Evolutionary conservation across 306 rosid species (phyloP), one percentile per base, ranked within the genome.

Genomic region (Quercus alba): DNA sequence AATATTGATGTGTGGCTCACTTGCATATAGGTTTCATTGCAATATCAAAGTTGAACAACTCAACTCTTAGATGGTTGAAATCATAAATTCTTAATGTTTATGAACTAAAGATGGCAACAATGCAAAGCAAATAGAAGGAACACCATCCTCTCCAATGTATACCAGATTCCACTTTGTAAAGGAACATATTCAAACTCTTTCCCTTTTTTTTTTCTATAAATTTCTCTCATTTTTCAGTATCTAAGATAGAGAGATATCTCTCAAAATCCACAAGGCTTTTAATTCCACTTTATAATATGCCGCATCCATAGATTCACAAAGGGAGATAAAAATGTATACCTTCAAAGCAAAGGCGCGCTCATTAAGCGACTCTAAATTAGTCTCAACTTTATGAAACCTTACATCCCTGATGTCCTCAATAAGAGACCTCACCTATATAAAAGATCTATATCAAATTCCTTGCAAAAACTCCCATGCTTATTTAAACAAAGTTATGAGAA

Each of bases 301-400:
- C 14, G n/a, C 9, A 76, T 64, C 28, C 77, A 71, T 30, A 19
- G 38, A 68, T 54, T 59, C 56, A 56, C 56, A 13, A 68, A 79
- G 46, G 70, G 49, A 38, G 25, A 70, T 56, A 52, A 75, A 72
- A 12, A 73, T 11, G 64, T 63, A 69, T 90, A 96, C 99, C 98
- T 87, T 91, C 49, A 96, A 98, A 49, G 99, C 98, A 76, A 96
- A 78, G 78, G 98, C 89, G 19, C 96, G 94, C 52, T 94, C 97
- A 86, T 85, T 94, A 56, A 96, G 90, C 49, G 93, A 87, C 84
- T 90, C 98, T 81, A 96, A 89, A 80, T 94, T 93, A 52, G 92
- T 90, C 85, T 93, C 94, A 33, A 93, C 93, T 85, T 95, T 95
- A 84, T 91, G 98, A 86, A 95, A 95, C 88, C 99, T 85, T 63